Evolutionary conservation across 495 filamentous ascomycete genomes (phyloP).

Genomic region (Penicillium riverlandense): DNA sequence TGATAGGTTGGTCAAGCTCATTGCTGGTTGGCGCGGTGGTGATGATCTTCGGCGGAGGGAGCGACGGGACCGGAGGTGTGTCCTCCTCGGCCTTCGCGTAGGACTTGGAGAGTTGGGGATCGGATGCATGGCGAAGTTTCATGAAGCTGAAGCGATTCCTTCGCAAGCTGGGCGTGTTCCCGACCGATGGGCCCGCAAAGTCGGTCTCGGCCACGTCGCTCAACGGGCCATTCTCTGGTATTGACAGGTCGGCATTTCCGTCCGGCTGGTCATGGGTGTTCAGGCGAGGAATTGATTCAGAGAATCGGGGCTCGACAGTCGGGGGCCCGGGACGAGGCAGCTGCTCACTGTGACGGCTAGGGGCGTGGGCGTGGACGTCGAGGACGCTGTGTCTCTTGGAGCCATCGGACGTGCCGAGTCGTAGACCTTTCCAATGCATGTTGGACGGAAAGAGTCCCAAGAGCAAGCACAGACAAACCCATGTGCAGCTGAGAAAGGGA

Average conservation of each 20-base stretch:
- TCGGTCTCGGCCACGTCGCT: constrained; percentile 10
- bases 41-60: constrained; percentile 83
- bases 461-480: constrained; percentile 5
- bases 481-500: constrained; percentile 8
- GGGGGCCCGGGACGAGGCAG: constrained; percentile 31
- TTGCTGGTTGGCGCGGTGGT: constrained; percentile 84
- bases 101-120: constrained; percentile 82
- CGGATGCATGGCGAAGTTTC: constrained; percentile 87
- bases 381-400: constrained; percentile 32
- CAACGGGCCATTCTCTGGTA: constrained; percentile 8
- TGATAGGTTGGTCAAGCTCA: constrained; percentile 38
- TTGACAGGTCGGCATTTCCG: not conserved
- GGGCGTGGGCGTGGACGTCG: constrained; percentile 21
- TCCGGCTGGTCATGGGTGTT: constrained; percentile 11
- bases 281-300: constrained; percentile 32
- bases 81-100: constrained; percentile 59
- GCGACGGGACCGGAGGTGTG: constrained; percentile 66
- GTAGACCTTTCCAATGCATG: constrained; percentile 44
- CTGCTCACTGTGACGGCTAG: constrained; percentile 33
- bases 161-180: constrained; percentile 22
- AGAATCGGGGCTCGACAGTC: constrained; percentile 25
- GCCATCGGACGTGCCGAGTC: constrained; percentile 32
- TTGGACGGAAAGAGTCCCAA: constrained; percentile 5
- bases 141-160: constrained; percentile 77
- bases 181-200: constrained; percentile 10